Conservation (phyloP, 176 grass and related monocot species). For the Juncus effusus region DNA sequence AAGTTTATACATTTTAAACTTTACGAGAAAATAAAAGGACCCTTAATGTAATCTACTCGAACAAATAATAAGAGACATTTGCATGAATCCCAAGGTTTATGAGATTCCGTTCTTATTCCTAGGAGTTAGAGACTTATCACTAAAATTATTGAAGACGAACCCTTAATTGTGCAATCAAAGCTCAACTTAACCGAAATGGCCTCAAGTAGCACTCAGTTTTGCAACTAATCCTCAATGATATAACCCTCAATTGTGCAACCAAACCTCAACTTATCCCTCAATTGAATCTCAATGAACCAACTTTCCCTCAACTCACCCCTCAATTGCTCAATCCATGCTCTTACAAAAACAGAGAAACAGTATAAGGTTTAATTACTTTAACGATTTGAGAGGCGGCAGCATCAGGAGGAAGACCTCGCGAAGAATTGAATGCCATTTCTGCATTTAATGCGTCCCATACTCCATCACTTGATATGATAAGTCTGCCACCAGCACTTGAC, state of each 20-base stretch:
- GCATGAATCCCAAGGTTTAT: too few species aligned
- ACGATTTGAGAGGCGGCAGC: slow-evolving; percentile 72
- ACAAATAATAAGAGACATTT: too few species aligned
- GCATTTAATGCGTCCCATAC: slow-evolving; percentile 85
- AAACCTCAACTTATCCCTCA: not conserved
- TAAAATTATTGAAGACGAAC: not conserved
- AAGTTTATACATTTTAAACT: too few species aligned
- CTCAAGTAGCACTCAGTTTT: too few species aligned
- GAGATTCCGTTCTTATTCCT: too few species aligned
- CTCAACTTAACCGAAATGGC: not conserved
- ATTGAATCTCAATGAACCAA: too few species aligned
- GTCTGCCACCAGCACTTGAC: slow-evolving; percentile 63
- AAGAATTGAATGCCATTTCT: slow-evolving; percentile 66
- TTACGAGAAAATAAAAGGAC: too few species aligned
- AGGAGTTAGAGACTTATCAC: too few species aligned
- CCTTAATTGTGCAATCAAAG: not conserved
- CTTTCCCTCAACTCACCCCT: too few species aligned
- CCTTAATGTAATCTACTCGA: too few species aligned
- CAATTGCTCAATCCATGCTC: not conserved
- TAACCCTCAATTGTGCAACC: too few species aligned
- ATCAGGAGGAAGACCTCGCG: slow-evolving; percentile 49
- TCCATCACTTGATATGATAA: slow-evolving; percentile 91
- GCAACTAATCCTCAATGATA: too few species aligned
- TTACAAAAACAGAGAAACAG: slow-evolving; percentile 12
- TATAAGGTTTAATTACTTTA: slow-evolving; percentile 43